Conservation (phyloP, 306 rosid species). For the Rosa lucieae region DNA sequence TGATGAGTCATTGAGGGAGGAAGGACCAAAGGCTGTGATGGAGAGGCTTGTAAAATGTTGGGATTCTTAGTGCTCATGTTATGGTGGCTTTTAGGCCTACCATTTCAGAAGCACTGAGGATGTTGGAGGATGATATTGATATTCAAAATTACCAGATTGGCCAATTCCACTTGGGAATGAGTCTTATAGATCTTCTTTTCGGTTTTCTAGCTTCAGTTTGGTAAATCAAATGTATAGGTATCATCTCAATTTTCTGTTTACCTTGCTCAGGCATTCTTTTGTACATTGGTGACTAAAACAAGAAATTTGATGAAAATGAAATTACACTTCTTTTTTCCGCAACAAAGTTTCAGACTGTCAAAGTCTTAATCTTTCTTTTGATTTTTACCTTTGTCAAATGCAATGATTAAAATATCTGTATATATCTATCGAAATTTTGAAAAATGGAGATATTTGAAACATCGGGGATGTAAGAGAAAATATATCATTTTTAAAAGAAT, state of each 20-base stretch:
- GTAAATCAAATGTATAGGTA: background rate
- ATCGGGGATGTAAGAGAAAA: too few relatives aligned
- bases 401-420: too few relatives aligned
- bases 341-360: background rate
- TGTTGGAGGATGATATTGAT: conserved; percentile 84
- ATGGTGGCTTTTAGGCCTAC: conserved; percentile 94
- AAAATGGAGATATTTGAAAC: too few relatives aligned
- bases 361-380: background rate
- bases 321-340: background rate
- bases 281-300: background rate
- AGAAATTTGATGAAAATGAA: background rate
- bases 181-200: conserved; percentile 52
- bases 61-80: conserved; percentile 82
- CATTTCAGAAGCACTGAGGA: conserved; percentile 66
- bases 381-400: background rate
- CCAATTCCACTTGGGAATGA: conserved; percentile 74
- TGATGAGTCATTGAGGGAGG: conserved; percentile 41
- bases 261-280: background rate
- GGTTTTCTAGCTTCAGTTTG: conserved; percentile 23
- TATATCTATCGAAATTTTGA: too few relatives aligned
- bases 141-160: conserved; percentile 71
- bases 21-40: conserved; percentile 65
- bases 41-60: conserved; percentile 73
- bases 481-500: too few relatives aligned
- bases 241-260: background rate